Evolutionary conservation across 129 eudicot species (phyloP).

Genomic region (Tagetes erecta): DNA sequence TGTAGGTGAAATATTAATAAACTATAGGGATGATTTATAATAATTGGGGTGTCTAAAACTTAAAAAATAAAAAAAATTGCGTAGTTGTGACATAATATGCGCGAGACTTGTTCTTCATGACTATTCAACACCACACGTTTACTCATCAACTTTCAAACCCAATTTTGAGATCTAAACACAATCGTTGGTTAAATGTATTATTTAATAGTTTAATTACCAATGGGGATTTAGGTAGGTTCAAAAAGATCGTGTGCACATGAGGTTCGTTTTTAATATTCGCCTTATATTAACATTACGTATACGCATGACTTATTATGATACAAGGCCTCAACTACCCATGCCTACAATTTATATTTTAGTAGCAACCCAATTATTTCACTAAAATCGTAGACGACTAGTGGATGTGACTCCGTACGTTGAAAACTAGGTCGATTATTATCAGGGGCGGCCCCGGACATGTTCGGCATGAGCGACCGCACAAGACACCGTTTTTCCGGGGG

Average conservation of each 20-base stretch:
- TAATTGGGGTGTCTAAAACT: constrained; percentile 3
- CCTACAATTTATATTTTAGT: no score
- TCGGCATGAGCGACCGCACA: no score
- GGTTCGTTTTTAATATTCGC: no score
- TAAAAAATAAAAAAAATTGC: constrained; percentile 13
- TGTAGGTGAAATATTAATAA: not conserved
- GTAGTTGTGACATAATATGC: constrained; percentile 8
- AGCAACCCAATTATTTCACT: no score
- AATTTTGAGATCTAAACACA: not conserved
- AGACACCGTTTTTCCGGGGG: no score
- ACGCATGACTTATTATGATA: no score
- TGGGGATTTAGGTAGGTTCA: not conserved
- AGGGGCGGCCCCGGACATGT: no score
- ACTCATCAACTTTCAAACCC: constrained; percentile 14
- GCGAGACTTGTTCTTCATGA: constrained; percentile 26
- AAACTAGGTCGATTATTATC: no score
- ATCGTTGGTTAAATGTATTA: not conserved
- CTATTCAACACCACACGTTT: constrained; percentile 22
- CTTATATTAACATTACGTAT: no score
- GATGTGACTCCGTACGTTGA: no score
- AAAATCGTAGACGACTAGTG: no score
- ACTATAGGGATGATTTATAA: constrained; percentile 2
- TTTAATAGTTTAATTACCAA: not conserved
- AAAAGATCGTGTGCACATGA: not conserved
- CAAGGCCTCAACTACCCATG: no score